Evolutionary conservation across 805 yeast genomes (phyloP).

Genomic region (Vanderwaltozyma tropicalis): DNA sequence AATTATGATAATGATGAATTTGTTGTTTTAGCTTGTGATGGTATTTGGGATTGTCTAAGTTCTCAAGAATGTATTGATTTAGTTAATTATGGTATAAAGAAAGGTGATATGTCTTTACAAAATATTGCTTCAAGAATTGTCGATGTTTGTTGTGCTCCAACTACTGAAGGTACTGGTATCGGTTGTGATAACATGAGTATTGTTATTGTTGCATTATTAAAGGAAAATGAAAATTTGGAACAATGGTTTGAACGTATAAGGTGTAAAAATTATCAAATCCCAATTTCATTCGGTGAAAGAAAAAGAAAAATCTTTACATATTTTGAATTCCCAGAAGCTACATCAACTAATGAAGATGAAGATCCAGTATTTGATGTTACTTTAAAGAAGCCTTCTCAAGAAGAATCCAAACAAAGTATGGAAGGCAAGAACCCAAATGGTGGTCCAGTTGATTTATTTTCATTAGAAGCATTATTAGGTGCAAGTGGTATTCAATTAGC

Average conservation of each 20-base stretch:
- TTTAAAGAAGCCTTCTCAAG: slow-evolving; percentile 8
- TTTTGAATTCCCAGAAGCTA: slow-evolving; percentile 39
- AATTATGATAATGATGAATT: slow-evolving; percentile 70
- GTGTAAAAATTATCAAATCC: slow-evolving; percentile 21
- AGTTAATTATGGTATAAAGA: slow-evolving; percentile 80
- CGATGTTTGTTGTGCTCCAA: slow-evolving; percentile 94
- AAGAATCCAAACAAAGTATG: background rate
- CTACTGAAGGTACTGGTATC: slow-evolving; percentile 84
- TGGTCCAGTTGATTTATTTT: slow-evolving; percentile 21
- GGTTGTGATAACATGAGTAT: slow-evolving; percentile 99
- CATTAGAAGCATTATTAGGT: slow-evolving; percentile 27
- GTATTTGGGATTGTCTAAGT: slow-evolving; percentile 96
- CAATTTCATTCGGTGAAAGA: slow-evolving; percentile 37
- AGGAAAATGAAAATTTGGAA: slow-evolving; percentile 38
- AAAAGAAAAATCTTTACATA: slow-evolving; percentile 41
- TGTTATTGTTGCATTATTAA: slow-evolving; percentile 71
- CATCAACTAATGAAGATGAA: slow-evolving; percentile 20
- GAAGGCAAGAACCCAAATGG: slow-evolving; percentile 1
- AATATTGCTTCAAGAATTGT: slow-evolving; percentile 80
- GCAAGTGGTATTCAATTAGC: slow-evolving; percentile 24
- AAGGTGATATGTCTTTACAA: slow-evolving; percentile 47
- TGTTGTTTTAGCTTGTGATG: slow-evolving; percentile 90
- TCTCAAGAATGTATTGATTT: slow-evolving; percentile 91
- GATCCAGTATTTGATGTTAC: slow-evolving; percentile 10
- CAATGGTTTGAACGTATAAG: slow-evolving; percentile 54